Conservation (phyloP, 164 flowering plant species). For the Akebia trifoliata region DNA sequence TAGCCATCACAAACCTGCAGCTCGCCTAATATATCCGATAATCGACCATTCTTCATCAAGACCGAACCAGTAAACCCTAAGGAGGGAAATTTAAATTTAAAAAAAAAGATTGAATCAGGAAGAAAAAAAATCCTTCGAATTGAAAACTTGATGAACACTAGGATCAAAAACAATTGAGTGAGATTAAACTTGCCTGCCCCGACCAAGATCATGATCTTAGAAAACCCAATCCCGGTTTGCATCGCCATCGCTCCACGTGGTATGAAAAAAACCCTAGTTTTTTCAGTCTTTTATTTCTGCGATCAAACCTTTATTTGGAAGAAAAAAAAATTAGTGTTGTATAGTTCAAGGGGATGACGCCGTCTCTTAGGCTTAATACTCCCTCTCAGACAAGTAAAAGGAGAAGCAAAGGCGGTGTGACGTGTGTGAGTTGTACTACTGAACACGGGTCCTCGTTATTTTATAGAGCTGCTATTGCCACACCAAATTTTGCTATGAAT, state of each 20-base stretch:
- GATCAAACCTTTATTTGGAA: not conserved
- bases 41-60: conserved; percentile 54
- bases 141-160: not conserved
- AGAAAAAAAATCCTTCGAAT: not conserved
- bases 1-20: conserved; percentile 50
- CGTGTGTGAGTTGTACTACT: no score
- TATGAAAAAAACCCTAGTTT: not conserved
- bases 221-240: conserved; percentile 65
- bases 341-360: no score
- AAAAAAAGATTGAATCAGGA: not conserved
- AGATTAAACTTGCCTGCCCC: conserved; percentile 56
- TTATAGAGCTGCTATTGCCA: no score
- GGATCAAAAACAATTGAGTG: not conserved
- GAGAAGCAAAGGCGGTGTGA: no score
- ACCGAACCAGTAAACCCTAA: conserved; percentile 69
- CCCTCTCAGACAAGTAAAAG: no score
- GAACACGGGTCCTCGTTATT: no score
- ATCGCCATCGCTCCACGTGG: conserved; percentile 51
- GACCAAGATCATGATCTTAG: conserved; percentile 52
- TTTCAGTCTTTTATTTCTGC: not conserved
- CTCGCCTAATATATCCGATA: conserved; percentile 63
- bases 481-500: no score
- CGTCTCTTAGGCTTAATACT: no score
- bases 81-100: no score
- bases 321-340: no score